phyloP scores from a whole-genome alignment of 2,329 filamentous ascomycete species.

The Arthrobotrys sphaeroides region DNA sequence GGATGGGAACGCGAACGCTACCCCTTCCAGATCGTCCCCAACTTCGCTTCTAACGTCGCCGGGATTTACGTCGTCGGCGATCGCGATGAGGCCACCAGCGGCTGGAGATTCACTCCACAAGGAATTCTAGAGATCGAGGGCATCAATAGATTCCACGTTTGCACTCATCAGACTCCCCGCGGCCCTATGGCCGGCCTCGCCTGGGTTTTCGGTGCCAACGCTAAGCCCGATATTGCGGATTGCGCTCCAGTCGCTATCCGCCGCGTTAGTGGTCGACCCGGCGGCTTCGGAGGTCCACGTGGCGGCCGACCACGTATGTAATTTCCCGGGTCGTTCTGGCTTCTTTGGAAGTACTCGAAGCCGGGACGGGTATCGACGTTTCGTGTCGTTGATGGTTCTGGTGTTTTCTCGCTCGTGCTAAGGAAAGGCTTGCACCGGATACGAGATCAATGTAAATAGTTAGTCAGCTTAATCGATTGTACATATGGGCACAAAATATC shows the following conservation, averaged over 20 bases:
- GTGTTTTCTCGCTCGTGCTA: too few species aligned
- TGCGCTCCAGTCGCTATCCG: constrained; percentile 10
- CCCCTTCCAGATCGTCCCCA: constrained; percentile 6
- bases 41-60: constrained; percentile 26
- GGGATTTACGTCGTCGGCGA: constrained; percentile 19
- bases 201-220: constrained; percentile 24
- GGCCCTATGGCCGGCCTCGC: constrained; percentile 20
- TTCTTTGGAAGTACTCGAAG: too few species aligned
- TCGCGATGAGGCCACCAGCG: neutral
- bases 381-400: too few species aligned
- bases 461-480: constrained; percentile 4
- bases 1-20: neutral
- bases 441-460: neutral
- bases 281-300: neutral
- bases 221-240: constrained; percentile 10
- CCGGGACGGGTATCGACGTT: too few species aligned
- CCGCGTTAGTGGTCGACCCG: neutral
- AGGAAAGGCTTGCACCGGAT: too few species aligned
- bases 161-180: constrained; percentile 21
- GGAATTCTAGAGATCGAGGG: constrained; percentile 10
- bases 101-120: constrained; percentile 13
- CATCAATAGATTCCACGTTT: constrained; percentile 25
- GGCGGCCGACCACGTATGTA: neutral
- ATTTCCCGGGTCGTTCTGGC: too few species aligned
- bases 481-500: neutral